Conservation (phyloP, 768 basidiomycete genomes). For the Suillus ampliporus region DNA sequence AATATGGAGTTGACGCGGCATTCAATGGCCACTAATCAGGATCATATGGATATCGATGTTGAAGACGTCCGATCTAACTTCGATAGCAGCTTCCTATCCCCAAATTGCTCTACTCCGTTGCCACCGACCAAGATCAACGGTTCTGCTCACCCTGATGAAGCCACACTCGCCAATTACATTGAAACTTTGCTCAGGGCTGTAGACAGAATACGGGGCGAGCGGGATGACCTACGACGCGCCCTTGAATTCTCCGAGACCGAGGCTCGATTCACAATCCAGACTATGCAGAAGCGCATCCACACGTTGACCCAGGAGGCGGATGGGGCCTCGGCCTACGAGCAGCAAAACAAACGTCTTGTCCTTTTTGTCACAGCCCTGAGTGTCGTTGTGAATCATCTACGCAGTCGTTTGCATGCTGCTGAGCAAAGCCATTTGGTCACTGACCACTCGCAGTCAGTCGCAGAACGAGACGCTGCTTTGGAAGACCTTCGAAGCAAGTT, state of each 20-base stretch:
- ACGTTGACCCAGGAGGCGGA: conserved; percentile 29
- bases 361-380: conserved; percentile 42
- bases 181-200: conserved; percentile 65
- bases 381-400: conserved; percentile 47
- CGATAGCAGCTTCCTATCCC: conserved; percentile 3
- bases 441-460: conserved; percentile 19
- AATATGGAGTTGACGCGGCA: neutral
- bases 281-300: conserved; percentile 57
- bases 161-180: conserved; percentile 45
- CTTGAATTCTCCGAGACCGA: conserved; percentile 74
- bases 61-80: conserved; percentile 6
- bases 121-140: neutral
- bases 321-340: conserved; percentile 6
- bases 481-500: conserved; percentile 38
- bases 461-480: conserved; percentile 24
- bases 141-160: conserved; percentile 21
- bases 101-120: conserved; percentile 9
- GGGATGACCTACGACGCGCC: conserved; percentile 65
- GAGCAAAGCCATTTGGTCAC: conserved; percentile 15
- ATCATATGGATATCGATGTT: conserved; percentile 12
- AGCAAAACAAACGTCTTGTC: conserved; percentile 36
- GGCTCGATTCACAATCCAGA: conserved; percentile 65
- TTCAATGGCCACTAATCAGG: neutral
- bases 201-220: conserved; percentile 69
- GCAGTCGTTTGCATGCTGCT: conserved; percentile 25